phyloP scores from a whole-genome alignment of 2,329 filamentous ascomycete genomes.

The Diaporthe destruens region DNA sequence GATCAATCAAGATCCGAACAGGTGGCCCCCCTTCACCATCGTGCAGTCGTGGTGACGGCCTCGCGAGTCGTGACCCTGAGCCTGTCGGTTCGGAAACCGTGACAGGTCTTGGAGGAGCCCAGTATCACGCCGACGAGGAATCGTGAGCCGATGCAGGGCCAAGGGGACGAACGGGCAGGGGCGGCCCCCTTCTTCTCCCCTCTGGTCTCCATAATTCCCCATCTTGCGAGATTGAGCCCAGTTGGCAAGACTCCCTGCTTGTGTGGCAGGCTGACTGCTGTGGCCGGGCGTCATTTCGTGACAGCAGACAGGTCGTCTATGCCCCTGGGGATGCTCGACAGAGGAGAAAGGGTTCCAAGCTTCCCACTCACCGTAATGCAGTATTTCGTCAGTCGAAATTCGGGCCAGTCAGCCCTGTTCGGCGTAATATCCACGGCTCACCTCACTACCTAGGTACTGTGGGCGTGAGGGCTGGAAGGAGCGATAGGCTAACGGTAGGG shows the following conservation, averaged over 20 bases:
- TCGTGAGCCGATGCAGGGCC: too few species aligned
- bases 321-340: slow-evolving; percentile 4
- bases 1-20: slow-evolving; percentile 33
- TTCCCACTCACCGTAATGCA: slow-evolving; percentile 11
- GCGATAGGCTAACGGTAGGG: too few species aligned
- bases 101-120: slow-evolving; percentile 14
- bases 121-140: too few species aligned
- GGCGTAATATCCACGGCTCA: slow-evolving; percentile 11
- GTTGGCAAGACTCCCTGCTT: slow-evolving; percentile 11
- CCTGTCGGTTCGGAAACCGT: slow-evolving; percentile 16
- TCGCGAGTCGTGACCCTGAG: too few species aligned
- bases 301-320: background rate
- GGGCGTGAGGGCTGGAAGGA: too few species aligned
- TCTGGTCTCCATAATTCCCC: slow-evolving; percentile 25
- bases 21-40: background rate
- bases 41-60: background rate
- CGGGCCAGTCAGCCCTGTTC: background rate
- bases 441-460: too few species aligned
- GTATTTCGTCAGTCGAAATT: background rate
- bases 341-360: background rate
- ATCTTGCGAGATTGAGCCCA: slow-evolving; percentile 30
- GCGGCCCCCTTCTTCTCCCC: background rate
- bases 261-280: slow-evolving; percentile 25
- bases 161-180: slow-evolving; percentile 21
- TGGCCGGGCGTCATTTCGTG: slow-evolving; percentile 16